Evolutionary conservation across 441 rosid species (phyloP), one percentile per base, ranked within the genome.

Genomic region (California macrophylla): DNA sequence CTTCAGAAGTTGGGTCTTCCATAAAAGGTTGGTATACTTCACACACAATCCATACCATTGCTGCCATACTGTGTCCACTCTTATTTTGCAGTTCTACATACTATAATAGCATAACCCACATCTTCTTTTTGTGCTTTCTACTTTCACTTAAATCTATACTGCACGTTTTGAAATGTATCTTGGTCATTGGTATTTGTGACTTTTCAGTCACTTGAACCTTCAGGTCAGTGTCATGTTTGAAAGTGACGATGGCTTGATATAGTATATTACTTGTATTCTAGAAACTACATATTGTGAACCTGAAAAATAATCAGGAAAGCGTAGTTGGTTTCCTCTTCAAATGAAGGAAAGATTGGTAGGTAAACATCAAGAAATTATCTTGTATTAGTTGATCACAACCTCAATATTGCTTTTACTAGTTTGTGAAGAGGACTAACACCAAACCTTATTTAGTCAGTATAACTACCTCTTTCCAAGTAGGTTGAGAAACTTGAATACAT

Each of bases 1-100:
- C 80, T 70, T 93, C 96, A 56, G 96, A 88, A 80, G 76, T 84
- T 72, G 97, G 88, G 75, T 93, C 91, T 69, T 89, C 85, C 16
- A 64, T 85, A 77, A 89, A 88, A 89, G 98, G 98, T 91, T 66
- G 75, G 47, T 40, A 9, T 40, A 9, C 15, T 40, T 3, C 47
- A 40, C 47, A 18, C 21, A 16, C 60, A 18, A 5, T 52, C 24
- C 3, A n/a, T n/a, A n/a, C 24, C 24, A 52, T 52, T 52, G 24
- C 9, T 52, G 60, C 2, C 60, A 16, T 18, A 13, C 18, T 15
- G 23, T 18, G 60, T 52, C 60, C 24, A 1, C 60, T n/a, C 60
- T 10, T 1, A 18, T 52, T 52, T 52, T 42, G 52, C 52, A 12
- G 60, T 20, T 4, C 20, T 6, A 20, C 23, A 16, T 4, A 16